Conservation (phyloP, 2,329 filamentous ascomycete genomes). For the Alternaria rosae region DNA sequence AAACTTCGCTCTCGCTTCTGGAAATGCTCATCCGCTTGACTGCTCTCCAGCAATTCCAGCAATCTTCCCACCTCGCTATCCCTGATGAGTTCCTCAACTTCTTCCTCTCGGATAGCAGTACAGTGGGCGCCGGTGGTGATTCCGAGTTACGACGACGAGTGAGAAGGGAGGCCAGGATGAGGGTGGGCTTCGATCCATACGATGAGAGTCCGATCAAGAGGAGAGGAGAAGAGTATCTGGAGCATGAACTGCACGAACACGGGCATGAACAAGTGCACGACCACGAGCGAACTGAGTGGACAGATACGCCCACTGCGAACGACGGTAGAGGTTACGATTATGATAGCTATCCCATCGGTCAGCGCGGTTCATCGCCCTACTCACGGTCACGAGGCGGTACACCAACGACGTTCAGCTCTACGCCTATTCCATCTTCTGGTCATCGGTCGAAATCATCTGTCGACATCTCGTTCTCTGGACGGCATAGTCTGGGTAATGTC, state of each 20-base stretch:
- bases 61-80: conserved; percentile 86
- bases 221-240: conserved; percentile 71
- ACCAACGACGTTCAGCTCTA: conserved; percentile 22
- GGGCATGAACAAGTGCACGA: not conserved
- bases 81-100: conserved; percentile 89
- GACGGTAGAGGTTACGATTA: conserved; percentile 33
- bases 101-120: conserved; percentile 76
- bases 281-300: not conserved
- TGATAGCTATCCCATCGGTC: conserved; percentile 37
- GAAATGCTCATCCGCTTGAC: conserved; percentile 88
- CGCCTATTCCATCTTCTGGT: conserved; percentile 7
- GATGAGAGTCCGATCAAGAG: conserved; percentile 73
- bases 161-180: conserved; percentile 65
- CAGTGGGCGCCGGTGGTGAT: conserved; percentile 70
- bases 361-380: conserved; percentile 18
- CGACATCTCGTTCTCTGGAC: conserved; percentile 23
- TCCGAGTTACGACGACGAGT: conserved; percentile 66
- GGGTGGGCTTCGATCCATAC: conserved; percentile 76
- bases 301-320: conserved; percentile 6
- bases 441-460: conserved; percentile 16
- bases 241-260: conserved; percentile 43
- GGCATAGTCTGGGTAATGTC: conserved; percentile 15
- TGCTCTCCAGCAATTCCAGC: conserved; percentile 90
- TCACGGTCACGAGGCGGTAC: conserved; percentile 31
- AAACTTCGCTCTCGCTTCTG: conserved; percentile 77